Conservation (phyloP, 228 moss, liverwort and hornwort species). For the Sphagnum fallax region DNA sequence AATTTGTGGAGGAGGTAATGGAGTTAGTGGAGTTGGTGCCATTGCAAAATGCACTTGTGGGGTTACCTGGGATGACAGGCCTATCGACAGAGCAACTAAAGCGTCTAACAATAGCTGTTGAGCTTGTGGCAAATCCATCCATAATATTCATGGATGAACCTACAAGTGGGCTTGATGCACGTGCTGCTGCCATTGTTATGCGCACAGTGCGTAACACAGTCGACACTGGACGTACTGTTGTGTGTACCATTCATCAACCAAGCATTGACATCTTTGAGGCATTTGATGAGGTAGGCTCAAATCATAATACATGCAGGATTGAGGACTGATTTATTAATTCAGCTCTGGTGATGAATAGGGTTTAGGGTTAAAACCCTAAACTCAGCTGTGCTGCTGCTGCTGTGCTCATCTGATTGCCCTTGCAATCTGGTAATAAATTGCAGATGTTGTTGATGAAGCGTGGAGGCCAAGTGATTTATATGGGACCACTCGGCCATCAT, state of each 20-base stretch:
- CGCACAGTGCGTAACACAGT: conserved; percentile 50
- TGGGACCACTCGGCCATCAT: conserved; percentile 47
- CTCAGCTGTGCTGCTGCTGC: too few relatives aligned
- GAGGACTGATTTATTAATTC: background rate
- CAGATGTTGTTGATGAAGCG: conserved; percentile 64
- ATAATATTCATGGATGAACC: conserved; percentile 67
- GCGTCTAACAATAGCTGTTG: conserved; percentile 48
- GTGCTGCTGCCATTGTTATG: conserved; percentile 60
- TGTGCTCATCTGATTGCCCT: too few relatives aligned
- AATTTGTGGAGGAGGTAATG: conserved; percentile 62
- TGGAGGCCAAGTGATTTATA: conserved; percentile 60
- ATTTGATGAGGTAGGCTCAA: conserved; percentile 39
- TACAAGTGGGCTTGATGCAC: conserved; percentile 51
- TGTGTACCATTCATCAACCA: conserved; percentile 61
- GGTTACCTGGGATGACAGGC: conserved; percentile 42
- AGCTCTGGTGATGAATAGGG: background rate
- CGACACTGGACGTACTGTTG: conserved; percentile 52
- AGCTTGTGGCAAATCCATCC: conserved; percentile 55
- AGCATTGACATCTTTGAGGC: conserved; percentile 65
- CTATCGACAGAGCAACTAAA: conserved; percentile 50
- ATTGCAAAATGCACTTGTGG: conserved; percentile 40
- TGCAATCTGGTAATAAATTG: background rate
- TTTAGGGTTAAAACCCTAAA: background rate
- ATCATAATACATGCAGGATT: background rate
- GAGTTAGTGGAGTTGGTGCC: conserved; percentile 48